Base-by-base conservation (phyloP, 1,284 basidiomycete genomes). In the Bothia castanella region DNA sequence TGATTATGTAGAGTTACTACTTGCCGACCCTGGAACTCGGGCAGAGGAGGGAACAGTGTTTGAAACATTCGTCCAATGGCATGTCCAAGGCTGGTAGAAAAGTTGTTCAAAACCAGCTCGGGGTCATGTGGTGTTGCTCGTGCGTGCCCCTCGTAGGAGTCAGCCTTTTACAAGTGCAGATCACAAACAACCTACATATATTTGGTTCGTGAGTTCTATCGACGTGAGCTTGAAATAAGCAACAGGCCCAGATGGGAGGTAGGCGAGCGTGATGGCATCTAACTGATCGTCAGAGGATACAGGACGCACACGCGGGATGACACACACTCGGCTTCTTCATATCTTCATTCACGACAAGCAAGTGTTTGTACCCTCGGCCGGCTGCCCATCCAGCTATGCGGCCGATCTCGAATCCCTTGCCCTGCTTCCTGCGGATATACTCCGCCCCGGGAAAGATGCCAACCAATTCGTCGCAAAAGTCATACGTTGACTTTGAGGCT, bases 1-100 rank as follows among this genome's bases (percentile, higher is more conserved):
- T 98, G 95, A 64, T 98, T 98, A 69, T 99, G 97, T 25, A 98
- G 77, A 2, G 96, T 97, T 4, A 98, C 94, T 14, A 98, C 95
- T 71, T 99, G 97, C 37, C 97, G 79, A 17, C 97, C 97, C 69
- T 96, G 90, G 63, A 98, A 94, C 69, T 97, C 90, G 0, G 96
- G 95, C 57, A 97, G 78, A 14, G 91, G 89, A 14, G 97, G 97
- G 74, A 99, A 99, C 20, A 96, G 79, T 1, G 91, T 91, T 61
- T 97, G 96, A 69, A 99, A 93, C 74, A 99, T 86, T 29, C 90
- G 81, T 10, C 97, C 97, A 49, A 98, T 86, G 7, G 87, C 83
- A 66, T 97, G 89, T 50, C 97, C 97, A 11, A 99, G 82, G 4
- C 93, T 83, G 2, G 97, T 99, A 6, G 91, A 89, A 64, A 99